Percentiles rank a stretch among this genome's conserved stretches.
These are phyloP conservation scores for Protomyces inouyei DNA, from an alignment of 1,139 yeast species.

Conservation along the genomic window DNA sequence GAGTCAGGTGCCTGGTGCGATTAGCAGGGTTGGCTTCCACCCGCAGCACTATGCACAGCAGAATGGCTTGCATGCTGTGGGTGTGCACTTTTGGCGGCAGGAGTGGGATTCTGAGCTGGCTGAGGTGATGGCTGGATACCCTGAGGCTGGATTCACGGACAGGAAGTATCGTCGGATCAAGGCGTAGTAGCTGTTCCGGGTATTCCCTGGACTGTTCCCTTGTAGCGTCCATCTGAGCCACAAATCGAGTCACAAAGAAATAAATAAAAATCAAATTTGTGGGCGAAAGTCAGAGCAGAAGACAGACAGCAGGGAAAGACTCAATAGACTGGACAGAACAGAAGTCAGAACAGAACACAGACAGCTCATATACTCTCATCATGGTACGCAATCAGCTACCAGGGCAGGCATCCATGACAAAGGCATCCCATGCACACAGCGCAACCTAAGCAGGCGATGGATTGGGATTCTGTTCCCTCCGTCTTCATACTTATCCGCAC, in stretches of 20 bases:
- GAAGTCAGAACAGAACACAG: not conserved
- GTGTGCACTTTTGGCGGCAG: conserved; percentile 91
- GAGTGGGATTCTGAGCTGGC: conserved; percentile 52
- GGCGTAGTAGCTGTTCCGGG: conserved; percentile 14
- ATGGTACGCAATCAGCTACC: not conserved
- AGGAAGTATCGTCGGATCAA: conserved; percentile 11
- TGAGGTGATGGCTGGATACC: conserved; percentile 15
- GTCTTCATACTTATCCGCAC: not conserved
- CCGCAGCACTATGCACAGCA: conserved; percentile 61
- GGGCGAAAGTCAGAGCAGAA: too few relatives aligned
- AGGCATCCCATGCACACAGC: not conserved
- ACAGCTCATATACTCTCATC: not conserved
- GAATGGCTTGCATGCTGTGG: conserved; percentile 63
- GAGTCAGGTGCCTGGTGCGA: conserved; percentile 30
- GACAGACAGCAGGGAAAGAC: not conserved
- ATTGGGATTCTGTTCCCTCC: not conserved
- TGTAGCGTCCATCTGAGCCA: not conserved
- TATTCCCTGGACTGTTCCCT: too few relatives aligned
- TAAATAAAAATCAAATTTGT: not conserved
- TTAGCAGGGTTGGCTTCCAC: conserved; percentile 49
- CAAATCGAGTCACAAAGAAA: not conserved
- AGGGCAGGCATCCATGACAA: not conserved
- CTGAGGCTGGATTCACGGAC: conserved; percentile 6
- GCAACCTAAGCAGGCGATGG: not conserved
- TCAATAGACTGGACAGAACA: too few relatives aligned